Evolutionary conservation across 2,329 filamentous ascomycete genomes (phyloP), one percentile per base, ranked within the genome.

Genomic region (Talaromyces piceae): DNA sequence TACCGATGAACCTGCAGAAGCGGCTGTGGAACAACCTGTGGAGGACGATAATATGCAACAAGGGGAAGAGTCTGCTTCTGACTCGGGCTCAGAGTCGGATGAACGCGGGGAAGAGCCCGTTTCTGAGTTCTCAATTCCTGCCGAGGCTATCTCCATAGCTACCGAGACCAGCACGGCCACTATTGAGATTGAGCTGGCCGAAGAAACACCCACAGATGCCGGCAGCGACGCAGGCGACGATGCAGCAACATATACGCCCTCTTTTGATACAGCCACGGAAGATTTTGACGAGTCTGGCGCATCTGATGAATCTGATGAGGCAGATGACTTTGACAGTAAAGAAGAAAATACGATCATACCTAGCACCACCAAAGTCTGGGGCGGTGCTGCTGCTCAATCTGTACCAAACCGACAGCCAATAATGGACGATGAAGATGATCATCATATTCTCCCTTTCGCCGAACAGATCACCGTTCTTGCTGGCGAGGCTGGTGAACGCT

Each of bases 301-400:
- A 33, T 22, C n/a, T 27, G 50, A 23, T 41, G n/a, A n/a, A n/a
- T 33, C 20, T 8, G 5, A 9, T 9, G 16, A 22, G 23, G n/a
- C n/a, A n/a, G n/a, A n/a, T n/a, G n/a, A n/a, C n/a, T n/a, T n/a
- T n/a, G n/a, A n/a, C n/a, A n/a, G n/a, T n/a, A n/a, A n/a, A n/a
- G n/a, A n/a, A n/a, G 22, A 41, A 39, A 31, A 18, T 18, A 44
- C 18, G 12, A 5, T 23, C 27, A 31, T 39, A 1, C 37, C 16
- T 13, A 41, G 22, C 27, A 46, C 6, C 5, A 44, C 70, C 57
- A 79, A 78, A 61, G 75, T 81, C 26, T 79, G 74, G 59, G 76
- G 74, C 59, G 72, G 79, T 61, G 75, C 76, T 50, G 74, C 77
- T 66, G 75, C 78, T 43, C 73, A 79, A 58, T 64, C 72, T 31